Evolutionary conservation across 192 early-diverging fungal species (phyloP).

Genomic region (Backusella sp.): DNA sequence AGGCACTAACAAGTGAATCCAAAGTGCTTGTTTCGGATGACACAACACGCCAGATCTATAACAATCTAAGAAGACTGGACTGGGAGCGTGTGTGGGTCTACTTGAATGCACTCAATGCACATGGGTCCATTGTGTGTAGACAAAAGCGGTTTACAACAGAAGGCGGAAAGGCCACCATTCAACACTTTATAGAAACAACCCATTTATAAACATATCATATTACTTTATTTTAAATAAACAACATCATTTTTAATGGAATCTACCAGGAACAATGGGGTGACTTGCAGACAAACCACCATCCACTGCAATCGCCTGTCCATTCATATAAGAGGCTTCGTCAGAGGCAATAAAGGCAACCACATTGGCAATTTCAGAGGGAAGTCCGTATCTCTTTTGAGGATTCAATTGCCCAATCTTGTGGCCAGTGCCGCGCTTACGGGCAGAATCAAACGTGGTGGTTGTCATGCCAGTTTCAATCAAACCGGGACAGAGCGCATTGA

Average conservation of each 20-base stretch:
- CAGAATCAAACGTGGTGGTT: conserved; percentile 40
- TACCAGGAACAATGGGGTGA: conserved; percentile 29
- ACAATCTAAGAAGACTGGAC: conserved; percentile 37
- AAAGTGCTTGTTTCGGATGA: background rate
- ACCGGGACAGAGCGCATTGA: conserved; percentile 54
- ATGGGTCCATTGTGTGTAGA: conserved; percentile 51
- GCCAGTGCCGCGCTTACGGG: conserved; percentile 35
- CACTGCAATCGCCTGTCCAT: conserved; percentile 46
- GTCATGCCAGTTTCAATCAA: conserved; percentile 56
- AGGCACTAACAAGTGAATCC: background rate
- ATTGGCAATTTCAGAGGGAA: conserved; percentile 42
- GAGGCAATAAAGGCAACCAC: conserved; percentile 47
- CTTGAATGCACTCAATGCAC: conserved; percentile 48
- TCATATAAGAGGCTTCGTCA: conserved; percentile 50
- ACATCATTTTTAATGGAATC: conserved; percentile 22
- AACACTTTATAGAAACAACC: conserved; percentile 50
- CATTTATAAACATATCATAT: background rate
- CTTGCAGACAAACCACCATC: conserved; percentile 47
- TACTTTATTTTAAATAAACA: background rate
- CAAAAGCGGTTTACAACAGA: conserved; percentile 36
- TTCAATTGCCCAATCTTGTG: conserved; percentile 54
- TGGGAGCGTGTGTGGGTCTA: conserved; percentile 48
- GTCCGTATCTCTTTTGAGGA: conserved; percentile 38
- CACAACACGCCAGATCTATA: conserved; percentile 16
- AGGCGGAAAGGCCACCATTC: conserved; percentile 40